Evolutionary conservation across 1,139 yeast genomes (phyloP), one percentile per base, ranked within the genome.

Genomic region (Pichia sp.): DNA sequence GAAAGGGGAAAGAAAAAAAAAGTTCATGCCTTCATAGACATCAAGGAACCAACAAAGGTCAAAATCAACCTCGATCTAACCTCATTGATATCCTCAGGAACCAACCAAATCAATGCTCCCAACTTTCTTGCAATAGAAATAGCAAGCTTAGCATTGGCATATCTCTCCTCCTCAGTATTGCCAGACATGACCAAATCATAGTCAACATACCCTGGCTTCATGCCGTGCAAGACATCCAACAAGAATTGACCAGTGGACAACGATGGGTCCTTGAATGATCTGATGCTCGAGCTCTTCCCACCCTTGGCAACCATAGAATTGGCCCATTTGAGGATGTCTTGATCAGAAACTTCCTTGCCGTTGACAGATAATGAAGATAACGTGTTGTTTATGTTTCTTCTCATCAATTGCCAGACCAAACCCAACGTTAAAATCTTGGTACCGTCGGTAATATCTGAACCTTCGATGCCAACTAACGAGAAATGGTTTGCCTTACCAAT

Each of bases 391-490:
- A 93, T 93, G 72, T 93, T 93, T 71, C 96, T 85, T 72, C 99
- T 85, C 99, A 93, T 93, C 67, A 93, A 80, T 76, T 93, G 99
- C 99, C 99, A 93, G 43, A 93, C 98, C 58, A 93, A 80, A n/a
- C 95, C 99, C 64, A 95, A 79, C 0, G 96, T 90, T 63, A 95
- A 79, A 53, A 95, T 78, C 68, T 87, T 89, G 68, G 87, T 87
- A 62, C 98, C 98, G 70, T 93, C 99, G 49, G 90, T 88, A 62
- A 93, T 93, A 72, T 93, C 99, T 6, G 97, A 90, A 52, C 99
- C 99, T 71, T 93, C 99, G 62, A 93, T 95, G 62, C 99, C 99
- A 50, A 93, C 99, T 55, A 93, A 79, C 1, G 98, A 90, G 71
- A 95, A 93, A 54, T 85, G 83, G 70, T 89, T 88, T 44, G 92